phyloP scores from a whole-genome alignment of 345 rosid species.

The Litchi chinensis region DNA sequence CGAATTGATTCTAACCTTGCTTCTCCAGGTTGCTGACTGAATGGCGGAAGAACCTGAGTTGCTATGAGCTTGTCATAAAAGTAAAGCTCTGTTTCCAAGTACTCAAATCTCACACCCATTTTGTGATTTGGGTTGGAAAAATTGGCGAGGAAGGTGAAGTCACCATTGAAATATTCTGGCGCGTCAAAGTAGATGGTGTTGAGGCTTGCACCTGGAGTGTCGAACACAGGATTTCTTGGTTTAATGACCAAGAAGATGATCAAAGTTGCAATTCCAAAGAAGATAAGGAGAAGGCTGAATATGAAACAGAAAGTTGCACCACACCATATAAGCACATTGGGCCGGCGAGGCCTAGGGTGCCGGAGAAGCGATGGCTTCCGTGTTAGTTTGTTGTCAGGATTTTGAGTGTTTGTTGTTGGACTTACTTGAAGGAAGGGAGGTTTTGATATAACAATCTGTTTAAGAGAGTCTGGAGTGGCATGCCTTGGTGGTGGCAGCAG shows the following conservation, averaged over 20 bases:
- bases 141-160: conserved; percentile 61
- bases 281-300: conserved; percentile 73
- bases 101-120: conserved; percentile 64
- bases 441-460: conserved; percentile 46
- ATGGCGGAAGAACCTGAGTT: conserved; percentile 62
- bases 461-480: conserved; percentile 35
- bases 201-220: conserved; percentile 70
- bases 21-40: conserved; percentile 57
- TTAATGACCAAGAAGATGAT: conserved; percentile 60
- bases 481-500: conserved; percentile 42
- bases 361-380: conserved; percentile 33
- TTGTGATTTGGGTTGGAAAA: conserved; percentile 82
- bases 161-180: conserved; percentile 78
- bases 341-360: conserved; percentile 49
- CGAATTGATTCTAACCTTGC: conserved; percentile 56
- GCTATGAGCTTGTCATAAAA: conserved; percentile 62
- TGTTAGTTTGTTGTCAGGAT: conserved; percentile 19
- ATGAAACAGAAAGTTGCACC: conserved; percentile 69
- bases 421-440: conserved; percentile 31
- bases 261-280: conserved; percentile 77
- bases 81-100: conserved; percentile 59
- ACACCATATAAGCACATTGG: conserved; percentile 74
- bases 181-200: conserved; percentile 77
- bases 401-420: conserved; percentile 21
- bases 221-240: conserved; percentile 74